Conservation (phyloP, 1,284 basidiomycete genomes). For the Ustilago vetiveriae region DNA sequence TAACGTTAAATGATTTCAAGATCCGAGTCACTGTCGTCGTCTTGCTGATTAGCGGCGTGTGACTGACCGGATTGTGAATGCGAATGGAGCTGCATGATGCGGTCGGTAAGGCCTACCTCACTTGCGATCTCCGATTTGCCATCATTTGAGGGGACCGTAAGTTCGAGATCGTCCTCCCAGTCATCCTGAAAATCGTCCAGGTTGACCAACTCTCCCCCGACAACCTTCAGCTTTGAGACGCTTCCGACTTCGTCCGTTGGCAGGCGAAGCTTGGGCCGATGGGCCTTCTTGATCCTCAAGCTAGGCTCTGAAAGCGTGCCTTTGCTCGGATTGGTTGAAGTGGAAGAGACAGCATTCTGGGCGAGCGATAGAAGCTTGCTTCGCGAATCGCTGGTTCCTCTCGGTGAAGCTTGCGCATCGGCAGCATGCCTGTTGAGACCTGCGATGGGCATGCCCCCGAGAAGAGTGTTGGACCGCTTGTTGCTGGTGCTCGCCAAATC, state of each 20-base stretch:
- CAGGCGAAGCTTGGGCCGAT: constrained; percentile 33
- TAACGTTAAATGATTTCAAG: constrained; percentile 42
- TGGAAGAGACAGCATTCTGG: background rate
- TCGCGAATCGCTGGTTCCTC: constrained; percentile 15
- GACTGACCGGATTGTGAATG: background rate
- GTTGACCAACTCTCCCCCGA: constrained; percentile 31
- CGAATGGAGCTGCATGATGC: constrained; percentile 6
- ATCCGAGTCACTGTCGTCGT: constrained; percentile 24
- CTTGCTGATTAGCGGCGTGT: background rate
- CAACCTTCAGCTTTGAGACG: constrained; percentile 12
- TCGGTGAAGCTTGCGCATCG: background rate
- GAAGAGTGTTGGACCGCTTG: background rate
- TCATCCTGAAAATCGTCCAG: constrained; percentile 28
- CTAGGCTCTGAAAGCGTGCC: constrained; percentile 3
- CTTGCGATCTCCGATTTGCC: background rate
- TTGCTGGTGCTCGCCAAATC: background rate
- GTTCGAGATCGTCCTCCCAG: constrained; percentile 31
- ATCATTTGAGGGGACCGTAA: background rate
- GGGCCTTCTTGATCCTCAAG: constrained; percentile 22
- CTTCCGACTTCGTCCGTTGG: constrained; percentile 6
- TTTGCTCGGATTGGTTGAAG: background rate
- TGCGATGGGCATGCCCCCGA: constrained; percentile 8
- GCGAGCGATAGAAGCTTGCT: constrained; percentile 27
- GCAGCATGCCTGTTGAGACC: constrained; percentile 6
- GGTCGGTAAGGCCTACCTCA: constrained; percentile 2